Evolutionary conservation across 352 stramenopile genomes (phyloP).

Genomic region (Phytophthora sp.): DNA sequence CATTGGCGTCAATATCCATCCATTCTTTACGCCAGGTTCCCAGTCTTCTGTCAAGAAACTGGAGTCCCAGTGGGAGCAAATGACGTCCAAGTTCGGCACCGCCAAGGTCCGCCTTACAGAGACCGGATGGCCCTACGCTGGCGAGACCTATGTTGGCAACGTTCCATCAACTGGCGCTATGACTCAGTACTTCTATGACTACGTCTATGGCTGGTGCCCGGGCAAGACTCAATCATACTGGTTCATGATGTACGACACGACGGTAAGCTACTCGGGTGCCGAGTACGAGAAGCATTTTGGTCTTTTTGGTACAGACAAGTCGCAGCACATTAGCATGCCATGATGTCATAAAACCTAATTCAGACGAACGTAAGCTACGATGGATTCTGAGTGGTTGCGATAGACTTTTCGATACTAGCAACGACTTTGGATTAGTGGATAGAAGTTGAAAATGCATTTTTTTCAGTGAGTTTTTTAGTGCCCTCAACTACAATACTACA

Average conservation of each 20-base stretch:
- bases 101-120: constrained; percentile 54
- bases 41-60: constrained; percentile 52
- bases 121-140: constrained; percentile 61
- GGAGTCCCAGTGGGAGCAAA: constrained; percentile 49
- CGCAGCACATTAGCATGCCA: constrained; percentile 46
- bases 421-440: too few relatives aligned
- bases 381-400: too few relatives aligned
- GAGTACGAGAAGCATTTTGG: constrained; percentile 69
- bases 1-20: constrained; percentile 44
- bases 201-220: constrained; percentile 31
- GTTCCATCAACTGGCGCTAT: constrained; percentile 38
- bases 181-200: constrained; percentile 54
- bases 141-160: constrained; percentile 37
- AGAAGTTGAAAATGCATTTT: too few relatives aligned
- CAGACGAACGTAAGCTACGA: too few relatives aligned
- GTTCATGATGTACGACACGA: constrained; percentile 73
- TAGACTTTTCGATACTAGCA: too few relatives aligned
- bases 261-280: constrained; percentile 40
- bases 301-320: constrained; percentile 48
- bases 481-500: too few relatives aligned
- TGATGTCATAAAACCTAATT: not conserved
- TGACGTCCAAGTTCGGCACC: constrained; percentile 42
- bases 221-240: constrained; percentile 45
- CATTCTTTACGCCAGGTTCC: constrained; percentile 53
- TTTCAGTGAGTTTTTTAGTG: too few relatives aligned